Conservation (phyloP, 768 basidiomycete species). For the Boletus speciosus region DNA sequence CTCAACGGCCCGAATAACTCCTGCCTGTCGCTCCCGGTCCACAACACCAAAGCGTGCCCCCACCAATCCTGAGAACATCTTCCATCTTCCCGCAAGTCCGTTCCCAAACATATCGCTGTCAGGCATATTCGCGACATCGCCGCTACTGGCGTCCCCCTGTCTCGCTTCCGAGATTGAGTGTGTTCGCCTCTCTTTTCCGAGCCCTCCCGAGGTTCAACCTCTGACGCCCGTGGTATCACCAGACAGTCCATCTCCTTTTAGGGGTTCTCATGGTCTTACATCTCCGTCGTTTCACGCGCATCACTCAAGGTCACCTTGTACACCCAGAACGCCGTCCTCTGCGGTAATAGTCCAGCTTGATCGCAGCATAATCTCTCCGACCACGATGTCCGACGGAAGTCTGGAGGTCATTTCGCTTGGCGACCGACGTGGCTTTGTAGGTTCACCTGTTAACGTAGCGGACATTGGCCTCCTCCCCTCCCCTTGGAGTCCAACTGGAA, state of each 20-base stretch:
- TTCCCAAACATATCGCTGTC: constrained; percentile 21
- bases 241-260: constrained; percentile 7
- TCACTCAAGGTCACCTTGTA: constrained; percentile 4
- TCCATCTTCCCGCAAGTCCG: constrained; percentile 15
- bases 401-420: constrained; percentile 22
- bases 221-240: background rate
- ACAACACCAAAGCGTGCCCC: background rate
- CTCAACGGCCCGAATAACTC: background rate
- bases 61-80: background rate
- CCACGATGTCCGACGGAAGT: constrained; percentile 24
- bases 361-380: constrained; percentile 23
- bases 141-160: background rate
- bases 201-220: background rate
- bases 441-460: constrained; percentile 1
- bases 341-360: constrained; percentile 17
- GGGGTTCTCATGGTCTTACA: background rate
- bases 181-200: background rate
- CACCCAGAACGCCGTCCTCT: constrained; percentile 13
- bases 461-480: constrained; percentile 21
- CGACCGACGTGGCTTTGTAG: constrained; percentile 8
- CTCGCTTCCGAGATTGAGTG: background rate
- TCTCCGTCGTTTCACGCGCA: constrained; percentile 5
- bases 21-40: constrained; percentile 5
- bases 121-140: constrained; percentile 11
- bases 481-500: constrained; percentile 29